Evolutionary conservation across 257 asterid genomes (phyloP).

Genomic region (Gentiana macrophylla): DNA sequence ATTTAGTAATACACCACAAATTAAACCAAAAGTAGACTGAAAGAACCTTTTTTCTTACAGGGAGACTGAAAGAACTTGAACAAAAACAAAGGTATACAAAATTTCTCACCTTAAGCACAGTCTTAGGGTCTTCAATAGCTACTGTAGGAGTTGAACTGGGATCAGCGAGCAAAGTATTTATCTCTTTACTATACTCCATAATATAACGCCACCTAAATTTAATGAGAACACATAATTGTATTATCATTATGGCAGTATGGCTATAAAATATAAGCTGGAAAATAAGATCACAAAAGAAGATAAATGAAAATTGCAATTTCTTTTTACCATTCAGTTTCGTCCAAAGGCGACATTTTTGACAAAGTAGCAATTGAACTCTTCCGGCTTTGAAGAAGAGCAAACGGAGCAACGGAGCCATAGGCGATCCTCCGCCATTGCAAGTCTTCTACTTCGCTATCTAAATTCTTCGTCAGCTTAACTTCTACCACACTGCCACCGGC

Average conservation of each 20-base stretch:
- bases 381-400: slow-evolving; percentile 80
- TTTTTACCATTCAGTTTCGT: slow-evolving; percentile 50
- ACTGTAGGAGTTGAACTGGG: slow-evolving; percentile 37
- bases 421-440: slow-evolving; percentile 70
- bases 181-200: slow-evolving; percentile 81
- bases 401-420: slow-evolving; percentile 85
- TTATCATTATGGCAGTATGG: neutral
- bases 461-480: slow-evolving; percentile 42
- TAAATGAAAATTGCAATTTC: too few relatives aligned
- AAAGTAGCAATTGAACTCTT: slow-evolving; percentile 33
- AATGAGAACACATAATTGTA: too few relatives aligned
- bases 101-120: slow-evolving; percentile 40
- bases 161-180: slow-evolving; percentile 54
- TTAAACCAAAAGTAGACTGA: slow-evolving; percentile 11
- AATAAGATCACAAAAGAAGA: neutral
- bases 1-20: slow-evolving; percentile 11
- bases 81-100: slow-evolving; percentile 1
- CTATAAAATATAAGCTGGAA: neutral
- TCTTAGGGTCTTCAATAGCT: slow-evolving; percentile 62
- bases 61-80: too few relatives aligned
- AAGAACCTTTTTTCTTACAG: too few relatives aligned
- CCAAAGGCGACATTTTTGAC: slow-evolving; percentile 26
- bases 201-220: slow-evolving; percentile 70
- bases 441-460: slow-evolving; percentile 48
- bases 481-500: slow-evolving; percentile 67